These are phyloP conservation scores for Globisporangium carolinianum DNA, from an alignment of 352 stramenopile species.

Conservation along the genomic window DNA sequence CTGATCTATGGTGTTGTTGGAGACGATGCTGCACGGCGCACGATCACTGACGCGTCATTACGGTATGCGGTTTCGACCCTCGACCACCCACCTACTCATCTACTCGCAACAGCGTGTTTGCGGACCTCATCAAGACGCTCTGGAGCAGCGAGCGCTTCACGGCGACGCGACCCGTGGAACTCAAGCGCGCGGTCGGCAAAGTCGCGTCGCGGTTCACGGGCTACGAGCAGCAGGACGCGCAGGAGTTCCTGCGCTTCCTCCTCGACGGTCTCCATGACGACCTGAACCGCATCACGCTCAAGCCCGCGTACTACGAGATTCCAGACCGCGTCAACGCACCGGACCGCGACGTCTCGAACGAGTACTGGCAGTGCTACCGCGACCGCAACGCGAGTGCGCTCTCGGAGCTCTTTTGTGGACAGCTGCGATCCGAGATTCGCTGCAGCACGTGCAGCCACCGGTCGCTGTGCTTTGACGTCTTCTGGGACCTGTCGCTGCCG, in stretches of 20 bases:
- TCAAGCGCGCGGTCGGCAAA: conserved; percentile 75
- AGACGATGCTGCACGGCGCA: too few relatives aligned
- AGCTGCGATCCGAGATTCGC: conserved; percentile 68
- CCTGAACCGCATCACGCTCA: conserved; percentile 67
- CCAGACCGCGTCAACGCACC: conserved; percentile 38
- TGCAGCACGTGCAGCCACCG: conserved; percentile 68
- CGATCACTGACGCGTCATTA: too few relatives aligned
- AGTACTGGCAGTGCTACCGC: conserved; percentile 85
- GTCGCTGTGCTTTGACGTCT: conserved; percentile 79
- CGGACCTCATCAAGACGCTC: conserved; percentile 59
- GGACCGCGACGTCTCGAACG: conserved; percentile 57
- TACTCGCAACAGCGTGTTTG: conserved; percentile 36
- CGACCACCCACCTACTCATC: too few relatives aligned
- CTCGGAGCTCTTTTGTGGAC: conserved; percentile 78
- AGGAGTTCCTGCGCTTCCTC: conserved; percentile 88
- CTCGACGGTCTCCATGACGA: conserved; percentile 86
- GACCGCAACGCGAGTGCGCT: conserved; percentile 61
- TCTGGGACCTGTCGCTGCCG: conserved; percentile 76
- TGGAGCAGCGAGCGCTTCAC: conserved; percentile 57
- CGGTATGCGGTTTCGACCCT: too few relatives aligned
- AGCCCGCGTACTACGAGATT: conserved; percentile 73
- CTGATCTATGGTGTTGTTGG: too few relatives aligned
- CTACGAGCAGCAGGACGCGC: conserved; percentile 87
- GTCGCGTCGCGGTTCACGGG: conserved; percentile 61
- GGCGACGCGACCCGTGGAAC: conserved; percentile 43